Conservation (phyloP, 2,329 filamentous ascomycete species). For the Neobulgaria alba region DNA sequence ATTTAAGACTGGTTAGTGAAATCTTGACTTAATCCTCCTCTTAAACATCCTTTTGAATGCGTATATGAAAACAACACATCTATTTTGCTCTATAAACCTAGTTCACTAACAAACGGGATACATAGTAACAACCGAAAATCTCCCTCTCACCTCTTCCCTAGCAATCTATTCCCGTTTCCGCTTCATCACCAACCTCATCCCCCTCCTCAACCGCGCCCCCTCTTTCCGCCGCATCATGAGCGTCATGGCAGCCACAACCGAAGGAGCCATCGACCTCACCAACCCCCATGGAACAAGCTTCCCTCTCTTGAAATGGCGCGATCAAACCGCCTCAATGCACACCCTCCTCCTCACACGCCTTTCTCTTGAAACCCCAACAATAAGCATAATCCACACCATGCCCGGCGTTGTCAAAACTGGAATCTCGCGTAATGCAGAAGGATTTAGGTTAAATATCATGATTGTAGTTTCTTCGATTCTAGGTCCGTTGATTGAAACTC, state of each 20-base stretch:
- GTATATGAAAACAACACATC: too few relatives aligned
- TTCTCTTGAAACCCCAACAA: slow-evolving; percentile 35
- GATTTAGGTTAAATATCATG: too few relatives aligned
- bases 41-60: too few relatives aligned
- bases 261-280: slow-evolving; percentile 37
- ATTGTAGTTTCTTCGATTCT: too few relatives aligned
- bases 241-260: slow-evolving; percentile 42
- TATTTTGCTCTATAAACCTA: too few relatives aligned
- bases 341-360: slow-evolving; percentile 39
- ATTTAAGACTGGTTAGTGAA: too few relatives aligned
- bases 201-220: slow-evolving; percentile 38
- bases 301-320: slow-evolving; percentile 31
- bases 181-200: slow-evolving; percentile 47
- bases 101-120: too few relatives aligned
- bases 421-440: too few relatives aligned
- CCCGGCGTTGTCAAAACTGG: slow-evolving; percentile 34
- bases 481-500: too few relatives aligned
- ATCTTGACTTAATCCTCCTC: too few relatives aligned
- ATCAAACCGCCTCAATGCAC: slow-evolving; percentile 39
- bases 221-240: slow-evolving; percentile 42
- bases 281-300: slow-evolving; percentile 33
- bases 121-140: too few relatives aligned
- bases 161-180: slow-evolving; percentile 47
- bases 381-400: slow-evolving; percentile 40
- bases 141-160: slow-evolving; percentile 40